These are phyloP conservation scores for Mortierella polycephala DNA, from an alignment of 371 early-diverging fungal genomes.

Conservation along the genomic window DNA sequence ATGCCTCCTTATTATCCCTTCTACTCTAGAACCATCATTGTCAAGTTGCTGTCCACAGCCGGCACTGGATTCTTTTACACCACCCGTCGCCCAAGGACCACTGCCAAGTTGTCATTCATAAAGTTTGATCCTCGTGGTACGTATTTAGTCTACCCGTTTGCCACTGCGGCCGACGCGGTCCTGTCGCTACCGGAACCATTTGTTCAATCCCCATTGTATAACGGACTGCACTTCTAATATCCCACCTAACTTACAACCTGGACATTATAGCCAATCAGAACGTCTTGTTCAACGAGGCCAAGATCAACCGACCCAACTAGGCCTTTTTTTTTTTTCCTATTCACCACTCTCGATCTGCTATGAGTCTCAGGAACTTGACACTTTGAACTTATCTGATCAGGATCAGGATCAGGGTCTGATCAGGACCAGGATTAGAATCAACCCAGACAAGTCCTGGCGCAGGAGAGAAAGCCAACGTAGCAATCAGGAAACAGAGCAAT, in stretches of 20 bases:
- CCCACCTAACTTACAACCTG: not conserved
- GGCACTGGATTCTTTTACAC: constrained; percentile 88
- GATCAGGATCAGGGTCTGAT: too few relatives aligned
- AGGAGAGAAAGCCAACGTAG: too few relatives aligned
- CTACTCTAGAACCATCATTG: constrained; percentile 72
- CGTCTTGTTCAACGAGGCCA: constrained; percentile 80
- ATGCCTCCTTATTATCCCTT: not conserved
- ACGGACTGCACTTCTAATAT: not conserved
- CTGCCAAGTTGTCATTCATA: constrained; percentile 81
- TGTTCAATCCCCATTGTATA: not conserved
- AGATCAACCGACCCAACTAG: constrained; percentile 69
- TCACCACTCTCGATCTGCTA: too few relatives aligned
- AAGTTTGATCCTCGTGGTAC: constrained; percentile 85
- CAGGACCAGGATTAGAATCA: too few relatives aligned
- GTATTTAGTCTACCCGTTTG: not conserved
- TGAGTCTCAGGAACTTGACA: too few relatives aligned
- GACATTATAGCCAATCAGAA: constrained; percentile 69
- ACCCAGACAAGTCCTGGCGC: too few relatives aligned
- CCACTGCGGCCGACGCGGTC: not conserved
- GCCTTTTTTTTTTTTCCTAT: too few relatives aligned
- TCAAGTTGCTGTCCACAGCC: constrained; percentile 82
- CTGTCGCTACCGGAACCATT: not conserved
- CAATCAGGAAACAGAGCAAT: not conserved
- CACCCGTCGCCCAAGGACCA: constrained; percentile 78
- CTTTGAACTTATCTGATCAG: too few relatives aligned